phyloP scores from a whole-genome alignment of 2,329 filamentous ascomycete species.

The Thelonectria blattea region DNA sequence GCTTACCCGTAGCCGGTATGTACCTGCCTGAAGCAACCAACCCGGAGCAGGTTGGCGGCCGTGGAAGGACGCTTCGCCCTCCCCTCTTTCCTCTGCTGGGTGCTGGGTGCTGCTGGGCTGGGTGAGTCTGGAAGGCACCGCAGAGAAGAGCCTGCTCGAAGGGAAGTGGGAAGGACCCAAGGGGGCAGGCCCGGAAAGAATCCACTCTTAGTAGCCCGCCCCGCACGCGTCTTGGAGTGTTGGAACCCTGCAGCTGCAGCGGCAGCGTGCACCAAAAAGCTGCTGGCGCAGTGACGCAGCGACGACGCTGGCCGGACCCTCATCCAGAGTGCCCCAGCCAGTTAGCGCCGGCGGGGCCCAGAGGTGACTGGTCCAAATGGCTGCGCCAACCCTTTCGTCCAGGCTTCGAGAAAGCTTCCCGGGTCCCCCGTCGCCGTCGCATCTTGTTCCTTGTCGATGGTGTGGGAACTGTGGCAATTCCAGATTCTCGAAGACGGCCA shows the following conservation, averaged over 20 bases:
- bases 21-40: conserved; percentile 7
- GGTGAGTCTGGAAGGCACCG: too few species aligned
- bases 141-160: too few species aligned
- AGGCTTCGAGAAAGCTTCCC: conserved; percentile 38
- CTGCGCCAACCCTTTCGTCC: conserved; percentile 29
- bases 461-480: conserved; percentile 31
- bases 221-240: conserved; percentile 4
- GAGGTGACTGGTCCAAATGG: conserved; percentile 6
- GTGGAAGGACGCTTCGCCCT: not conserved
- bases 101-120: too few species aligned
- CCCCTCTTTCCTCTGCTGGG: conserved; percentile 7
- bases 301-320: conserved; percentile 8
- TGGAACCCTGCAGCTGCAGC: not conserved
- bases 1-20: conserved; percentile 14
- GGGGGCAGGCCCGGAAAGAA: not conserved
- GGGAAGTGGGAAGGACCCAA: too few species aligned
- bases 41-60: not conserved
- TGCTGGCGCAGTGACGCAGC: conserved; percentile 6
- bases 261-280: conserved; percentile 2
- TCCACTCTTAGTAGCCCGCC: conserved; percentile 5
- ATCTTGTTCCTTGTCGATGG: conserved; percentile 27
- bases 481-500: conserved; percentile 39
- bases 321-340: not conserved
- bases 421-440: conserved; percentile 28
- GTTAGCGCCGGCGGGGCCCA: conserved; percentile 5